phyloP scores from a whole-genome alignment of 495 filamentous ascomycete species.

The Ramalina intermedia region DNA sequence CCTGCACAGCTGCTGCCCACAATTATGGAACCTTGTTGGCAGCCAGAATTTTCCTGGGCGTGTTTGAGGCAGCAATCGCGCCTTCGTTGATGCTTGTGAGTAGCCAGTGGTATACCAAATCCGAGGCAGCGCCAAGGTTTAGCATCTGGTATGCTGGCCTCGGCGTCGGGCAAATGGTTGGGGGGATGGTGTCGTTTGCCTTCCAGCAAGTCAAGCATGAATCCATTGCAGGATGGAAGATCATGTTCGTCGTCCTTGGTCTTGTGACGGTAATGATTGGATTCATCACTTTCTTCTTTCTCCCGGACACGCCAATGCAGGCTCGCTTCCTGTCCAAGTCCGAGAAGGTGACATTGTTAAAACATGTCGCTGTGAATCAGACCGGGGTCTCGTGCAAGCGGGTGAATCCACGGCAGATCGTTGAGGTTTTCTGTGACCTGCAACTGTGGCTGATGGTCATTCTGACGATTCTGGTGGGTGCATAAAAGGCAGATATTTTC shows the following conservation, averaged over 20 bases:
- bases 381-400: slow-evolving; percentile 39
- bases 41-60: slow-evolving; percentile 44
- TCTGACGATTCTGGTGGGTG: slow-evolving; percentile 9
- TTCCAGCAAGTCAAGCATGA: slow-evolving; percentile 39
- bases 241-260: slow-evolving; percentile 51
- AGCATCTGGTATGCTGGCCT: slow-evolving; percentile 53
- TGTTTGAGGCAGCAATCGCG: slow-evolving; percentile 50
- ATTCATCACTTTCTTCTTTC: slow-evolving; percentile 32
- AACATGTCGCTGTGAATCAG: slow-evolving; percentile 32
- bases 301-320: slow-evolving; percentile 36
- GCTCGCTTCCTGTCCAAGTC: slow-evolving; percentile 37
- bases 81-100: slow-evolving; percentile 38
- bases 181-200: slow-evolving; percentile 44
- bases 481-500: background rate
- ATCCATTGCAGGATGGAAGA: slow-evolving; percentile 40
- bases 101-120: slow-evolving; percentile 46
- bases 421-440: slow-evolving; percentile 29
- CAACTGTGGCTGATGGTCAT: slow-evolving; percentile 27
- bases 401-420: slow-evolving; percentile 33
- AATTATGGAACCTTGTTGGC: slow-evolving; percentile 31
- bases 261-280: slow-evolving; percentile 38
- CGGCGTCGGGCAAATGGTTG: slow-evolving; percentile 47
- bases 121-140: slow-evolving; percentile 47
- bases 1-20: slow-evolving; percentile 37
- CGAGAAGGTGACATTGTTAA: slow-evolving; percentile 27